Base-by-base conservation (phyloP, 2,329 filamentous ascomycete genomes). In the Exophiala phaeomuriformis region DNA sequence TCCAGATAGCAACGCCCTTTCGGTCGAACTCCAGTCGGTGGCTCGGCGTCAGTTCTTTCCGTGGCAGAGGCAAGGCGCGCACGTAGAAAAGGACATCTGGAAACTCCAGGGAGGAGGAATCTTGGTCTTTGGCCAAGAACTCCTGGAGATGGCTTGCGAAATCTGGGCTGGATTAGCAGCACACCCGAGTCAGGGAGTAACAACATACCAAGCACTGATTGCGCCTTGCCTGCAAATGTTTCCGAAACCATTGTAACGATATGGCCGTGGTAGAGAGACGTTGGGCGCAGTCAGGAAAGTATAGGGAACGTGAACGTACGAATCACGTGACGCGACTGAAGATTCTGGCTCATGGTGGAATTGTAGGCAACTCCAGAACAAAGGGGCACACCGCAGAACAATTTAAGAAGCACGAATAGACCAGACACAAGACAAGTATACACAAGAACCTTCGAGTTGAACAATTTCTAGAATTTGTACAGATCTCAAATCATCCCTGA, bases 1-100 rank as follows among this genome's bases (percentile, higher is more conserved):
- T 74, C 71, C 71, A 74, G 33, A 73, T 49, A 7, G 58, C 60
- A 4, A 66, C 67, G 1, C 66, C 71, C 19, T 61, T 39, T 4
- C 57, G 52, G 51, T 71, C 67, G n/a, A 72, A 53, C 19, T 53
- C 48, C 12, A 47, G 9, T 8, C 56, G 37, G 27, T 53, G 49
- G 28, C 33, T 29, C 2, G 58, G 52, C 40, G 47, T 45, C n/a
- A 57, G 43, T 30, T 57, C 57, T 32, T 51, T 57, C 5, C 53
- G 58, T 9, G 42, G 47, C 8, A 62, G 52, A 30, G 60, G 60
- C 10, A 62, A 45, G 12, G 51, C 52, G 12, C 51, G 42, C 2
- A 62, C 47, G 33, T 60, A 62, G n/a, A 50, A n/a, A 7, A 49
- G 39, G 27, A 52, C 35, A 48, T 62, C 58, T 10, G 53, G 50